Base-by-base conservation (phyloP, 495 filamentous ascomycete species). In the Lepidopterella palustris region DNA sequence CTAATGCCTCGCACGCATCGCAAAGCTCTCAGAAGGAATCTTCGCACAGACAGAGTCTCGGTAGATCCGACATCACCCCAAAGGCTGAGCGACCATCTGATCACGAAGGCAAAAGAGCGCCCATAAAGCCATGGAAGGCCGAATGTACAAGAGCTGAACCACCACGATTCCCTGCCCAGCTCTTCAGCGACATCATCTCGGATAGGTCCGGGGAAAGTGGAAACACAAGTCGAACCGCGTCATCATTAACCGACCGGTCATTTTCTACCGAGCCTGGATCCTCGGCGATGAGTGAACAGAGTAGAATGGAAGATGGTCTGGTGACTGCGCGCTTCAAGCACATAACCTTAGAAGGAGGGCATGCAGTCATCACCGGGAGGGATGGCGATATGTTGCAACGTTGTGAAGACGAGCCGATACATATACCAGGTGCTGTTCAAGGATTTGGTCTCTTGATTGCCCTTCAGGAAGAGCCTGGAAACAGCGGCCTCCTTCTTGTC, bases 361-460 rank as follows among this genome's bases (percentile, higher is more conserved):
- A 97, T 74, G 87, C 85, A 4, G 82, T 97, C 20, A 85, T 96
- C 50, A 92, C 89, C 4, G 91, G 91, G 10, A 78, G 87, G 54
- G 81, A 86, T 55, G 83, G 86, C 2, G 79, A 83, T 15, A 80
- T 73, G 1, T 74, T 92, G 40, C 87, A 92, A 64, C 73, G 82
- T 40, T 95, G 90, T 70, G 92, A 97, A 71, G 92, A 97, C 71
- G 92, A 96, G 64, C 90, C 92, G 0, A 96, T 96, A 40, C 90
- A 90, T 63, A 87, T 90, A 13, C 92, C 92, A 0, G 92, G 92
- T 13, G 90, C 92, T n/a, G 77, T 96, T 0, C 92, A 97, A 64
- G 77, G 80, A 6, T 97, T 96, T 69, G 92, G 92, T 1, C 74
- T 88, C 2, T 73, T 96, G 51, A 63, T 97, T 23, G 91, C 85